Conservation (phyloP, 1,284 basidiomycete genomes). For the Volvariella volvacea region DNA sequence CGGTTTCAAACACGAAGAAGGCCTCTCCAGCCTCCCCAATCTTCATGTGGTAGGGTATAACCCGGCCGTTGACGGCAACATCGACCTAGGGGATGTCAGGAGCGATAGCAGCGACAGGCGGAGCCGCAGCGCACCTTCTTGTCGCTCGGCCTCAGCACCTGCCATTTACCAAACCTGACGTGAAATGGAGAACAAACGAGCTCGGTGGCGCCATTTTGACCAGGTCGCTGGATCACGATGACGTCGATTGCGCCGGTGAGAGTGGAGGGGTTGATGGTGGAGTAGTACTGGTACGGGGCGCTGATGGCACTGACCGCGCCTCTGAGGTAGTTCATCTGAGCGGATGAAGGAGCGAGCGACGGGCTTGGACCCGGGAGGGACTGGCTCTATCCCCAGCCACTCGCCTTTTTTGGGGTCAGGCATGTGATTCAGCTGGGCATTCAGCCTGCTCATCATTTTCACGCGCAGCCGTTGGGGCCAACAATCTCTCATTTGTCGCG, state of each 20-base stretch:
- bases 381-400: constrained; percentile 8
- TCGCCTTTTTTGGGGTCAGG: background rate
- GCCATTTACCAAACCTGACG: constrained; percentile 97
- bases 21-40: constrained; percentile 98
- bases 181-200: constrained; percentile 96
- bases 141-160: constrained; percentile 90
- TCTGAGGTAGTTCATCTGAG: constrained; percentile 71
- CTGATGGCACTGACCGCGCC: constrained; percentile 76
- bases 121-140: constrained; percentile 61
- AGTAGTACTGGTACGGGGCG: constrained; percentile 79
- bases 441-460: too few relatives aligned
- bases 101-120: background rate
- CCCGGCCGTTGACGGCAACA: constrained; percentile 73
- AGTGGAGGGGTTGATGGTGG: constrained; percentile 85
- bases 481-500: too few relatives aligned
- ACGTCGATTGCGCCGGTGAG: constrained; percentile 96
- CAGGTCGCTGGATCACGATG: constrained; percentile 80
- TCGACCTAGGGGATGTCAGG: constrained; percentile 50
- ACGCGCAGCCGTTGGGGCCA: too few relatives aligned
- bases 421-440: too few relatives aligned
- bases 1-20: constrained; percentile 98
- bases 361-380: constrained; percentile 11
- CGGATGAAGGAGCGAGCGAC: constrained; percentile 6
- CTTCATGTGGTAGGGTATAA: constrained; percentile 95
- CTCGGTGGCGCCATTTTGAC: constrained; percentile 58